A percentile compares a stretch with the other conserved stretches of the same genome.
These are phyloP conservation scores for Cladophialophora bantiana DNA, from an alignment of 2,329 filamentous ascomycete genomes.

Conservation along the genomic window DNA sequence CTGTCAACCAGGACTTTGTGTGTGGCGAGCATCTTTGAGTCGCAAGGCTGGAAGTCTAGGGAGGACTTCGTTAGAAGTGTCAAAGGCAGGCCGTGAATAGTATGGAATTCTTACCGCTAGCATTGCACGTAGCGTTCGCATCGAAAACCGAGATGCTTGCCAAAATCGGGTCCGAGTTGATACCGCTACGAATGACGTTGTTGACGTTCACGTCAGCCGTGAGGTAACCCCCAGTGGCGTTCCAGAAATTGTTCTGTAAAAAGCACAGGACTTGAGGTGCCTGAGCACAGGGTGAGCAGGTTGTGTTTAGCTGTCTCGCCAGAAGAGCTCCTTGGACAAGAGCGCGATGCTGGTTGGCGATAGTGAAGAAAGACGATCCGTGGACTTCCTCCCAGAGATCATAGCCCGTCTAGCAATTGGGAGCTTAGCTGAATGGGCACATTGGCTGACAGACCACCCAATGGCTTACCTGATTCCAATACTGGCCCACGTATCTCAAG, in stretches of 20 bases:
- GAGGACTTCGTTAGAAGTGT: background rate
- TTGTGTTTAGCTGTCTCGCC: slow-evolving; percentile 68
- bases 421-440: background rate
- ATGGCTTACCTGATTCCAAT: slow-evolving; percentile 64
- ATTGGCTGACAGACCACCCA: slow-evolving; percentile 56
- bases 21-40: slow-evolving; percentile 70
- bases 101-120: slow-evolving; percentile 55
- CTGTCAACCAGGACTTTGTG: slow-evolving; percentile 78
- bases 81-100: background rate
- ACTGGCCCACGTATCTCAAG: slow-evolving; percentile 74
- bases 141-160: slow-evolving; percentile 74
- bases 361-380: slow-evolving; percentile 79
- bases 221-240: slow-evolving; percentile 63
- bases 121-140: slow-evolving; percentile 67
- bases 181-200: slow-evolving; percentile 67
- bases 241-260: slow-evolving; percentile 73
- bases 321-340: slow-evolving; percentile 66
- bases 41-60: slow-evolving; percentile 71
- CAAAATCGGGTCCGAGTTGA: slow-evolving; percentile 75
- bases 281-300: slow-evolving; percentile 67
- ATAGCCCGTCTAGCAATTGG: slow-evolving; percentile 15
- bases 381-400: slow-evolving; percentile 62
- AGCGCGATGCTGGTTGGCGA: slow-evolving; percentile 71
- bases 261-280: slow-evolving; percentile 77
- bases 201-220: slow-evolving; percentile 71